These are phyloP conservation scores for Fomitopsis serialis DNA, from an alignment of 768 basidiomycete genomes.

Conservation along the genomic window DNA sequence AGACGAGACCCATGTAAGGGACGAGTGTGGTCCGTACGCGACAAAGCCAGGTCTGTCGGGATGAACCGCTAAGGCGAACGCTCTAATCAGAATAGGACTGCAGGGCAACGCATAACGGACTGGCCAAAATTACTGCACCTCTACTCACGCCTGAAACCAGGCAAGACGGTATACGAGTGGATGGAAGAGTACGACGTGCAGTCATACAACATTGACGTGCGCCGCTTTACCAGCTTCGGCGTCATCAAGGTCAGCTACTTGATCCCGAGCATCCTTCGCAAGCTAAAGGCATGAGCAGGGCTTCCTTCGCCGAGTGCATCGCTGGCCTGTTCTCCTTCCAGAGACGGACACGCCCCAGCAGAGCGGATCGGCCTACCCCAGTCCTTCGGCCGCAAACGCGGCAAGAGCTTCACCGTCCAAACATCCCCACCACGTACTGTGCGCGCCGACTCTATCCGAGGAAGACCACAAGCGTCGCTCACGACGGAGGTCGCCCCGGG, in stretches of 20 bases:
- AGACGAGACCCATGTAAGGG: slow-evolving; percentile 74
- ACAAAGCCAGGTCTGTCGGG: slow-evolving; percentile 57
- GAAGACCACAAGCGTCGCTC: slow-evolving; percentile 15
- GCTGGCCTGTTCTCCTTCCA: slow-evolving; percentile 76
- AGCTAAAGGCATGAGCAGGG: slow-evolving; percentile 42
- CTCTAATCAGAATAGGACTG: neutral
- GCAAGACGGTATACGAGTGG: slow-evolving; percentile 84
- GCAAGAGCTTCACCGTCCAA: slow-evolving; percentile 8
- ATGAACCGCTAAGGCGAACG: neutral
- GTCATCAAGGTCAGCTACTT: slow-evolving; percentile 73
- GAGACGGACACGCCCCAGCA: slow-evolving; percentile 1
- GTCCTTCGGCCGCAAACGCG: slow-evolving; percentile 15
- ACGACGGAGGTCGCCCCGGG: slow-evolving; percentile 16
- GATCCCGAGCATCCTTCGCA: neutral
- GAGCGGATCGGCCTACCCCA: slow-evolving; percentile 1
- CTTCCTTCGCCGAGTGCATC: slow-evolving; percentile 87
- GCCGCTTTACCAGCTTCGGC: slow-evolving; percentile 95
- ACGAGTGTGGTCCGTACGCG: slow-evolving; percentile 92
- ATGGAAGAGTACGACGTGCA: slow-evolving; percentile 72
- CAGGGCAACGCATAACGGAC: slow-evolving; percentile 61
- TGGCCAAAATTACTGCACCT: slow-evolving; percentile 86
- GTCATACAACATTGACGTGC: slow-evolving; percentile 75
- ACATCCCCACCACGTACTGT: neutral
- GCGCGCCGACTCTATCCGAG: slow-evolving; percentile 10
- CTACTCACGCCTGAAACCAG: slow-evolving; percentile 82